A percentile compares a stretch with the other conserved stretches of the same genome.
phyloP scores from a whole-genome alignment of 2,329 filamentous ascomycete genomes.

The Xylariaceae sp. region DNA sequence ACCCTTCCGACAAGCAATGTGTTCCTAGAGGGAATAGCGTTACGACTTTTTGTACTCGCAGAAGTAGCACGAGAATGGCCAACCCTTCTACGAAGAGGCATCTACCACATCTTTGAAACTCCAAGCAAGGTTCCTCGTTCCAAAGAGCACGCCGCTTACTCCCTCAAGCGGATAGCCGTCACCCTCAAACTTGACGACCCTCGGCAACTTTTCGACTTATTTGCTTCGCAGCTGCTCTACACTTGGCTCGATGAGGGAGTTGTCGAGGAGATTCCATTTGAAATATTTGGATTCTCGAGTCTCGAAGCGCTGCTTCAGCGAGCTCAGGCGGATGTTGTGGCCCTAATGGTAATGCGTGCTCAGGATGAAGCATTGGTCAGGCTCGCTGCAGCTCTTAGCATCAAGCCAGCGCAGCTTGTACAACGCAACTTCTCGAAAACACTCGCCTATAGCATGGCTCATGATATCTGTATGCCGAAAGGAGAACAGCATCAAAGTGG shows the following conservation, averaged over 20 bases:
- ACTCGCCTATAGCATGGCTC: conserved; percentile 83
- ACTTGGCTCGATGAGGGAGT: conserved; percentile 80
- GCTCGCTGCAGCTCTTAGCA: conserved; percentile 64
- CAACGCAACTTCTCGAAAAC: conserved; percentile 75
- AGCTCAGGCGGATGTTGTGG: conserved; percentile 78
- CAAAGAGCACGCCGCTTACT: conserved; percentile 73
- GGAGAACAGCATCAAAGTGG: conserved; percentile 57
- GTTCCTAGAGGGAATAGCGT: conserved; percentile 81
- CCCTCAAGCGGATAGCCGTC: conserved; percentile 70
- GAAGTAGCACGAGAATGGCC: conserved; percentile 83
- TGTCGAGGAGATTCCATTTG: conserved; percentile 77
- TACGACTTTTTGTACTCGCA: conserved; percentile 78
- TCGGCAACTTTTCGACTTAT: conserved; percentile 78
- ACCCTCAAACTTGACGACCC: conserved; percentile 70
- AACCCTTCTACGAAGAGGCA: conserved; percentile 82
- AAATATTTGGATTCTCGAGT: conserved; percentile 80
- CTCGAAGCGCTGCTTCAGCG: conserved; percentile 73
- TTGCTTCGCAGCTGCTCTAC: conserved; percentile 86
- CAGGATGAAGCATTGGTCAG: conserved; percentile 68
- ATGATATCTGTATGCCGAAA: conserved; percentile 66
- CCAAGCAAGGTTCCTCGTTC: conserved; percentile 74
- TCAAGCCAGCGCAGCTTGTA: conserved; percentile 64
- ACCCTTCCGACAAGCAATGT: conserved; percentile 76
- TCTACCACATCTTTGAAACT: conserved; percentile 94
- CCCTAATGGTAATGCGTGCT: conserved; percentile 82